Evolutionary conservation across 2,329 filamentous ascomycete species (phyloP), one percentile per base, ranked within the genome.

Genomic region (Delphinella strobiligena): DNA sequence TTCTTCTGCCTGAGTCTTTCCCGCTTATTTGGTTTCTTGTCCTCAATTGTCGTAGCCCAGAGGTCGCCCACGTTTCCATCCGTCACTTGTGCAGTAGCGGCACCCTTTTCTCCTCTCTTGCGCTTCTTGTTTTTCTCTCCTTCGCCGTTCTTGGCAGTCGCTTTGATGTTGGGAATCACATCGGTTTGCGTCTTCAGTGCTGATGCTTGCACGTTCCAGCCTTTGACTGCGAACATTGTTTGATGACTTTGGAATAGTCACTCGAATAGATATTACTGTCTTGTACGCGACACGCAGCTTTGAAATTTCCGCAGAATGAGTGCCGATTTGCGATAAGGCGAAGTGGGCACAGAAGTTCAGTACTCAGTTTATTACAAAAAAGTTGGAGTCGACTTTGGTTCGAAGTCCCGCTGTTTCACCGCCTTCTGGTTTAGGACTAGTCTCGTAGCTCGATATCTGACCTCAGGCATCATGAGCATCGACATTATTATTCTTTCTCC

Each of bases 141-240:
- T 17, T 42, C 45, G 49, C 36, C 34, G 5, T 41, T 29, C 9
- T 24, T 16, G 19, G 36, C 36, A 16, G 54, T 57, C 22, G 51
- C 51, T 34, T 51, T 54, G 7, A 57, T 49, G 36, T 59, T 45
- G 37, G 55, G 52, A 34, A 54, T 43, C 12, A 55, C 51, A 45
- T 71, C 65, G 14, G 67, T 72, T 61, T 94, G 85, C 19, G 75
- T 62, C 61, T 85, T 86, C 47, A 93, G 74, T 38, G 66, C 67
- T 49, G 78, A 74, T 45, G 80, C 72, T 41, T 84, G 76, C 27
- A 95, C 71, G 30, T 85, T 85, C 88, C 89, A 95, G 50, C 91
- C 91, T 54, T 84, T 83, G 19, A 96, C 88, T 8, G 87, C 80
- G 61, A 96, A 96, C 89, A 96, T 89, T 10, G 12, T 43, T n/a